Conservation (phyloP, 2,329 filamentous ascomycete genomes). For the Fusarium mundagurra region DNA sequence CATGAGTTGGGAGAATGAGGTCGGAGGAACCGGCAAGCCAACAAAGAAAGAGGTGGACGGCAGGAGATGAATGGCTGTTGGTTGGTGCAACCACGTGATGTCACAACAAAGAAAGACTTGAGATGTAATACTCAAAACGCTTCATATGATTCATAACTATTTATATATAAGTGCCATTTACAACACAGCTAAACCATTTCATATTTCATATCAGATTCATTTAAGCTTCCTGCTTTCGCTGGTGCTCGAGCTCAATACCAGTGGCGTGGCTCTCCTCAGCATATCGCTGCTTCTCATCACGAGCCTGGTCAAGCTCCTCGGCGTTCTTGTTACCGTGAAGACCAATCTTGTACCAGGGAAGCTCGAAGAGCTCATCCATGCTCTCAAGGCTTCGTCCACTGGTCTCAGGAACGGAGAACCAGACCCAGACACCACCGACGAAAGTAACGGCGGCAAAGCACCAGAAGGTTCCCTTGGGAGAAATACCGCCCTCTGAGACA, state of each 20-base stretch:
- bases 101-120: not conserved
- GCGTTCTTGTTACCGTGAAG: slow-evolving; percentile 63
- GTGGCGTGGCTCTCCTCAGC: slow-evolving; percentile 46
- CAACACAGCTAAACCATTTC: not conserved
- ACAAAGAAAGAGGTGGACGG: not conserved
- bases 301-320: slow-evolving; percentile 55
- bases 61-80: not conserved
- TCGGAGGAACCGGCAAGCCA: too few relatives aligned
- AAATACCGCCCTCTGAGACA: slow-evolving; percentile 57
- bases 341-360: slow-evolving; percentile 81
- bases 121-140: not conserved
- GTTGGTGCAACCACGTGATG: not conserved
- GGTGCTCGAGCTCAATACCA: slow-evolving; percentile 50
- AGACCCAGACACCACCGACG: slow-evolving; percentile 75
- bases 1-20: not conserved
- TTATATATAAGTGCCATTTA: not conserved
- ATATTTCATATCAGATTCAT: not conserved
- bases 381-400: slow-evolving; percentile 72
- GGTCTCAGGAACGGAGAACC: slow-evolving; percentile 78
- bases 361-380: slow-evolving; percentile 76
- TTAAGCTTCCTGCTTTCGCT: slow-evolving; percentile 37
- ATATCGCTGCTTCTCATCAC: slow-evolving; percentile 56
- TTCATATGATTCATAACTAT: slow-evolving; percentile 25
- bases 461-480: slow-evolving; percentile 77
- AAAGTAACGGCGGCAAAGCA: slow-evolving; percentile 77